Conservation (phyloP, 1,139 yeast genomes). For the Pichia sp. region DNA sequence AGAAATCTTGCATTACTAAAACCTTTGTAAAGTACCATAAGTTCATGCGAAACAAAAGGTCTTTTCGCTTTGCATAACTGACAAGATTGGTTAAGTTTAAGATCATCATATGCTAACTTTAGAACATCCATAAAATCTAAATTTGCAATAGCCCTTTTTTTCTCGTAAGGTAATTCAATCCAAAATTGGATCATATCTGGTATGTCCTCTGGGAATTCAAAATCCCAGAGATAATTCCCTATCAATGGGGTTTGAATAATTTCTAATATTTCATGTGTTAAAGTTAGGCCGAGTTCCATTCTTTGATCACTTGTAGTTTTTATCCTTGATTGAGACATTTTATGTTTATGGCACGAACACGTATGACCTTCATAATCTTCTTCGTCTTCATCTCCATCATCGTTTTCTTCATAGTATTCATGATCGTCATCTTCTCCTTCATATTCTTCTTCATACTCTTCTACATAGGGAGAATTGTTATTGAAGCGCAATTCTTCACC, state of each 20-base stretch:
- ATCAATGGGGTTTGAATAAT: slow-evolving; percentile 15
- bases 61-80: slow-evolving; percentile 75
- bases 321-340: slow-evolving; percentile 11
- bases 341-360: slow-evolving; percentile 10
- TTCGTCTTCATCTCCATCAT: slow-evolving; percentile 15
- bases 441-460: slow-evolving; percentile 18
- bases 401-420: slow-evolving; percentile 18
- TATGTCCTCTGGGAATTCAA: slow-evolving; percentile 51
- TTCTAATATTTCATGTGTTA: neutral
- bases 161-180: slow-evolving; percentile 56
- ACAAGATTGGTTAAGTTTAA: slow-evolving; percentile 55
- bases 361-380: slow-evolving; percentile 17
- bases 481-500: too few relatives aligned
- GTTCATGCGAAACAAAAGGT: slow-evolving; percentile 68
- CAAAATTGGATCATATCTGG: slow-evolving; percentile 59
- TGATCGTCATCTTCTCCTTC: slow-evolving; percentile 17
- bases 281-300: neutral
- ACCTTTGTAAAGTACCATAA: slow-evolving; percentile 65
- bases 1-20: slow-evolving; percentile 34
- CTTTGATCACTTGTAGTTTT: neutral
- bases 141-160: slow-evolving; percentile 56
- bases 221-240: slow-evolving; percentile 43
- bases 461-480: too few relatives aligned
- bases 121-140: slow-evolving; percentile 69
- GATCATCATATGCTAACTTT: slow-evolving; percentile 56